A percentile compares a stretch with the other conserved stretches of the same genome.
phyloP scores from a whole-genome alignment of 495 filamentous ascomycete species.

The Tetracladium setigerum region DNA sequence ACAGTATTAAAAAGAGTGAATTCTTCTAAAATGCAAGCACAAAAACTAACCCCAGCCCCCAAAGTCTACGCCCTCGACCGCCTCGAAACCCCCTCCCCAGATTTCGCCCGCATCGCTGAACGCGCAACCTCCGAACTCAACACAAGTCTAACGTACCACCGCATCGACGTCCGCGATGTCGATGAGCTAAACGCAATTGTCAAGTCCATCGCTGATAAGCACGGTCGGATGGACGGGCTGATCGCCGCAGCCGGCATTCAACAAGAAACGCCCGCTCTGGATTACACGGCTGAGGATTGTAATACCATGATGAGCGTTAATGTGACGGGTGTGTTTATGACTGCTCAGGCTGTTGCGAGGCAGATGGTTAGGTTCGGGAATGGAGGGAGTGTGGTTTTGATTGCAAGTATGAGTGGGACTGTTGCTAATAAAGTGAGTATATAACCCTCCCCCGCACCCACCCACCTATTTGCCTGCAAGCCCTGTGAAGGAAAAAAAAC shows the following conservation, averaged over 20 bases:
- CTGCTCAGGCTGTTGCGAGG: constrained; percentile 65
- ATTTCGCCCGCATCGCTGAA: constrained; percentile 50
- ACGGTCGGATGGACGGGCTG: constrained; percentile 71
- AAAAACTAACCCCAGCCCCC: background rate
- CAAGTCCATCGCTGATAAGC: constrained; percentile 56
- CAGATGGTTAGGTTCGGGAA: constrained; percentile 59
- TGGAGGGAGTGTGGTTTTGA: constrained; percentile 61
- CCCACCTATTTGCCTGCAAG: constrained; percentile 19
- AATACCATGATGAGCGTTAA: constrained; percentile 68
- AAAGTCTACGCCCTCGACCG: constrained; percentile 52
- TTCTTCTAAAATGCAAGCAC: no score
- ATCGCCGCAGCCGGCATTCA: constrained; percentile 79
- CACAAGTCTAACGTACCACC: constrained; percentile 67
- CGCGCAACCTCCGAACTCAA: constrained; percentile 58
- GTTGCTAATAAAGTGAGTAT: constrained; percentile 58
- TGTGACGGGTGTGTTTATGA: constrained; percentile 70
- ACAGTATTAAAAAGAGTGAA: no score
- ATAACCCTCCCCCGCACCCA: constrained; percentile 32
- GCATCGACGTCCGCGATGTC: constrained; percentile 79
- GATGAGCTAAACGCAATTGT: constrained; percentile 58
- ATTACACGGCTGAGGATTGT: constrained; percentile 50
- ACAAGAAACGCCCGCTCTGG: constrained; percentile 61
- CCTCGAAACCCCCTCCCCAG: constrained; percentile 32
- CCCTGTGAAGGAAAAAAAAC: no score
- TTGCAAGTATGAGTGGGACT: constrained; percentile 74